A percentile compares a stretch with the other conserved stretches of the same genome.
Conservation (phyloP, 2,329 filamentous ascomycete genomes). For the Amylocarpus encephaloides region DNA sequence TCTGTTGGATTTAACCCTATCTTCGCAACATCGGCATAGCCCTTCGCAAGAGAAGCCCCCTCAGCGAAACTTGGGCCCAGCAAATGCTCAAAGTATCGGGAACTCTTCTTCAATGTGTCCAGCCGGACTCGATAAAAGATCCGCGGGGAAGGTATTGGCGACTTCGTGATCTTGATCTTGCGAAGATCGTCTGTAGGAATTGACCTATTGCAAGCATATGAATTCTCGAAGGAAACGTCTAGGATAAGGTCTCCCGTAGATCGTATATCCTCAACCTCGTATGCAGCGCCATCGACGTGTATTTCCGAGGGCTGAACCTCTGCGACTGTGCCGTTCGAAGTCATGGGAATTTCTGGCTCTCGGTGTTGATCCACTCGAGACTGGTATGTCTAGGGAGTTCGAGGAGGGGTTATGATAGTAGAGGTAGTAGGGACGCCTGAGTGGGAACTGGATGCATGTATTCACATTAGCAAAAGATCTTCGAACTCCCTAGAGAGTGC, state of each 20-base stretch:
- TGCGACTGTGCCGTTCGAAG: neutral
- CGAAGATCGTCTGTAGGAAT: slow-evolving; percentile 42
- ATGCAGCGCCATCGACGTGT: slow-evolving; percentile 18
- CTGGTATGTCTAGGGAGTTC: neutral
- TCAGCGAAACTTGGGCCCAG: slow-evolving; percentile 57
- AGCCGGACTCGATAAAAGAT: slow-evolving; percentile 53
- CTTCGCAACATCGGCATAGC: slow-evolving; percentile 43
- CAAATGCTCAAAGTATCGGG: slow-evolving; percentile 64
- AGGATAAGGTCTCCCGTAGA: slow-evolving; percentile 59
- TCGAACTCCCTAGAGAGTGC: too few relatives aligned
- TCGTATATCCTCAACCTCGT: slow-evolving; percentile 44
- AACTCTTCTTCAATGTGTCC: slow-evolving; percentile 50
- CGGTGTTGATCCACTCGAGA: neutral
- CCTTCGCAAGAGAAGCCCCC: slow-evolving; percentile 51
- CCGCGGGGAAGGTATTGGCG: slow-evolving; percentile 22
- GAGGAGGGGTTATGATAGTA: neutral
- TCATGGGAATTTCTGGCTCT: neutral
- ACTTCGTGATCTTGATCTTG: slow-evolving; percentile 28
- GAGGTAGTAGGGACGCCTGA: neutral
- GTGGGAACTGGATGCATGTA: neutral
- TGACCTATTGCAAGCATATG: slow-evolving; percentile 43
- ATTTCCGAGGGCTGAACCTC: slow-evolving; percentile 14
- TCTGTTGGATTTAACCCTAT: slow-evolving; percentile 43
- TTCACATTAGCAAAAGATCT: too few relatives aligned
- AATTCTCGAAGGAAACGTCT: slow-evolving; percentile 59